These are phyloP conservation scores for Gaertneriomyces sp. DNA, from an alignment of 192 early-diverging fungal species.

Conservation along the genomic window DNA sequence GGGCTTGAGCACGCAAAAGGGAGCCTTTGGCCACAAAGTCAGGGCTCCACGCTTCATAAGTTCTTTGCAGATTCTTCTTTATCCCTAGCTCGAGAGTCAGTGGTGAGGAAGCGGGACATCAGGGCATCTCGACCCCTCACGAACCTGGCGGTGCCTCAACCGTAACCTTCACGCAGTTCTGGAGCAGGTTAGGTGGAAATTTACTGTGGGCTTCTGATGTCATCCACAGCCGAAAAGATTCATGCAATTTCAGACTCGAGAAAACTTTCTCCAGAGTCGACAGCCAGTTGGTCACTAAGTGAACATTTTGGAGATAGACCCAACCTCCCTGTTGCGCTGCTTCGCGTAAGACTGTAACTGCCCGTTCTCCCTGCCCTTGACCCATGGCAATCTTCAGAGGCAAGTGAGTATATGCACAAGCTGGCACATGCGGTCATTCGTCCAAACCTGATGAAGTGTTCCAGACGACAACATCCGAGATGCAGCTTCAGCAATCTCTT, in stretches of 20 bases:
- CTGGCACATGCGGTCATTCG: background rate
- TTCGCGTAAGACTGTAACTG: constrained; percentile 37
- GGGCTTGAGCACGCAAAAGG: constrained; percentile 48
- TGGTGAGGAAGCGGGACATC: background rate
- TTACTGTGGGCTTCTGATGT: constrained; percentile 53
- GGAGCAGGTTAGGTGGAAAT: constrained; percentile 48
- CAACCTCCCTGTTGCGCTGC: constrained; percentile 40
- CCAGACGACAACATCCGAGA: no score
- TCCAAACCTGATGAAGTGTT: constrained; percentile 28
- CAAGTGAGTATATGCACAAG: no score
- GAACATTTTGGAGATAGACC: constrained; percentile 58
- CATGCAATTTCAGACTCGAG: constrained; percentile 25
- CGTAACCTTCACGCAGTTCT: constrained; percentile 53
- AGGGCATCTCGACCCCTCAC: background rate
- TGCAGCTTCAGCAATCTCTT: constrained; percentile 42
- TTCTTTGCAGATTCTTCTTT: constrained; percentile 55
- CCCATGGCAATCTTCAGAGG: constrained; percentile 50
- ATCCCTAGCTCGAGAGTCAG: constrained; percentile 36
- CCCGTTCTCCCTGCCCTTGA: constrained; percentile 55
- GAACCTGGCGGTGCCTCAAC: constrained; percentile 56
- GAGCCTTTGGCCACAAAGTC: constrained; percentile 42
- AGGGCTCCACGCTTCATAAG: constrained; percentile 48
- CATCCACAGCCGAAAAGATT: constrained; percentile 54
- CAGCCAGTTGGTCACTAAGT: constrained; percentile 55
- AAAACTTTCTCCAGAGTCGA: constrained; percentile 52